phyloP scores from a whole-genome alignment of 352 stramenopile genomes.

The Halophytophthora batemanensis region DNA sequence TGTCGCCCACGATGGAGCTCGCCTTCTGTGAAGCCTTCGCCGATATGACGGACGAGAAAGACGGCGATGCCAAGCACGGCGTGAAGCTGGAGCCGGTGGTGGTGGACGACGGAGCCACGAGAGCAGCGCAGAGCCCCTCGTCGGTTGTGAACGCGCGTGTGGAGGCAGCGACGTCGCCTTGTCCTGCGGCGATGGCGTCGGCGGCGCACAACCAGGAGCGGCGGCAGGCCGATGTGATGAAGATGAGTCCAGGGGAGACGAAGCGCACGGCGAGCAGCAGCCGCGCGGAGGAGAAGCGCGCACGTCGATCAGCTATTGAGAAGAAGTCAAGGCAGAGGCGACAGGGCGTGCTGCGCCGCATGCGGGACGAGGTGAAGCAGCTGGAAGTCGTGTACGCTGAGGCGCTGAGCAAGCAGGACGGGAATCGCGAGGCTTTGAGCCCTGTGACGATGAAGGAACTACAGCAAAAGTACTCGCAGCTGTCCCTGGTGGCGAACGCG shows the following conservation, averaged over 20 bases:
- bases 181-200: constrained; percentile 47
- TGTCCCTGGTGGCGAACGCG: constrained; percentile 39
- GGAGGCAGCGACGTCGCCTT: constrained; percentile 8
- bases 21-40: constrained; percentile 32
- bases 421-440: constrained; percentile 20
- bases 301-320: constrained; percentile 61
- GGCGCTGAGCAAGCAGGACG: constrained; percentile 10
- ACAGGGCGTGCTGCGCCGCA: constrained; percentile 30
- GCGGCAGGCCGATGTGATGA: too few species aligned
- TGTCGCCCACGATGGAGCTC: constrained; percentile 31
- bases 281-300: too few species aligned
- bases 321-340: constrained; percentile 54
- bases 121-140: too few species aligned
- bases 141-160: too few species aligned
- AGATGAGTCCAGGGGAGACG: too few species aligned
- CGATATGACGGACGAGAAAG: constrained; percentile 28
- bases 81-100: too few species aligned
- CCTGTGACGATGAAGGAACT: constrained; percentile 22
- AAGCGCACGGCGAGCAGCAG: too few species aligned
- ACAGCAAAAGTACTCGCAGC: constrained; percentile 29
- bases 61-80: too few species aligned
- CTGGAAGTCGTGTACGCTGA: constrained; percentile 43
- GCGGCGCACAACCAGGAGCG: constrained; percentile 53
- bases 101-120: too few species aligned
- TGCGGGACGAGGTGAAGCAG: constrained; percentile 49